Conservation (phyloP, 495 filamentous ascomycete species). For the Evernia prunastri region DNA sequence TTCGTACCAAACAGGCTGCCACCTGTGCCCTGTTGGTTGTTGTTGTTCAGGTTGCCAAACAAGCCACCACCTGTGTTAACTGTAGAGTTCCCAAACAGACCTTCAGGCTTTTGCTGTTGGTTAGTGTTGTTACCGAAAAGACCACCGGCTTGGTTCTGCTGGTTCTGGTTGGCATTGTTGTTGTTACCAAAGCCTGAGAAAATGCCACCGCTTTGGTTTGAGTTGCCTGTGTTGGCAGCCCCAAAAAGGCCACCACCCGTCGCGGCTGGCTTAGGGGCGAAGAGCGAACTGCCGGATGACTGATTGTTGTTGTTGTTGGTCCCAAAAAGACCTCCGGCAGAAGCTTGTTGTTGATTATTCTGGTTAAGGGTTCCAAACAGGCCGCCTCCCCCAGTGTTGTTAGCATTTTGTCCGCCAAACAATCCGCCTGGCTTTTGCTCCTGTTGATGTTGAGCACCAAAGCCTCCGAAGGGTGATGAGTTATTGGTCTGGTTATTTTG, state of each 20-base stretch:
- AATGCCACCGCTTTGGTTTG: constrained; percentile 19
- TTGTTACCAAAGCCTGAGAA: constrained; percentile 28
- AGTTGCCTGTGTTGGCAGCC: constrained; percentile 25
- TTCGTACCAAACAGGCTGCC: constrained; percentile 52
- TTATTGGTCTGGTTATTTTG: constrained; percentile 33
- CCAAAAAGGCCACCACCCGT: constrained; percentile 46
- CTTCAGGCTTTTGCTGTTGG: constrained; percentile 41
- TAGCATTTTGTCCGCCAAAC: constrained; percentile 39
- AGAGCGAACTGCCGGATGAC: constrained; percentile 34
- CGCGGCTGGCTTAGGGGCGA: constrained; percentile 33
- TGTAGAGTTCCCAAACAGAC: constrained; percentile 41
- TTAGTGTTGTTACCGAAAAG: constrained; percentile 41
- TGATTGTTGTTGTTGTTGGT: constrained; percentile 32
- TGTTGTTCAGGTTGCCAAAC: constrained; percentile 31
- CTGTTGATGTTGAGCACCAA: constrained; percentile 43
- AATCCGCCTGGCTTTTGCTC: constrained; percentile 43
- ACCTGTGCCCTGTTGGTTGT: constrained; percentile 44
- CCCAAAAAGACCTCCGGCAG: constrained; percentile 38
- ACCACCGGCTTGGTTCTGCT: constrained; percentile 33
- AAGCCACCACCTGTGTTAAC: constrained; percentile 32
- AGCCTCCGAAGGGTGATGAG: constrained; percentile 36
- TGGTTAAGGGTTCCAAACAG: constrained; percentile 41
- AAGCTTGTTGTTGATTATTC: constrained; percentile 33
- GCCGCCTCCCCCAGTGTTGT: constrained; percentile 25
- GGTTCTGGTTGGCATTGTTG: constrained; percentile 36